A percentile compares a stretch with the other conserved stretches of the same genome.
phyloP scores from a whole-genome alignment of 2,329 filamentous ascomycete species.

The Calonectria pteridis region DNA sequence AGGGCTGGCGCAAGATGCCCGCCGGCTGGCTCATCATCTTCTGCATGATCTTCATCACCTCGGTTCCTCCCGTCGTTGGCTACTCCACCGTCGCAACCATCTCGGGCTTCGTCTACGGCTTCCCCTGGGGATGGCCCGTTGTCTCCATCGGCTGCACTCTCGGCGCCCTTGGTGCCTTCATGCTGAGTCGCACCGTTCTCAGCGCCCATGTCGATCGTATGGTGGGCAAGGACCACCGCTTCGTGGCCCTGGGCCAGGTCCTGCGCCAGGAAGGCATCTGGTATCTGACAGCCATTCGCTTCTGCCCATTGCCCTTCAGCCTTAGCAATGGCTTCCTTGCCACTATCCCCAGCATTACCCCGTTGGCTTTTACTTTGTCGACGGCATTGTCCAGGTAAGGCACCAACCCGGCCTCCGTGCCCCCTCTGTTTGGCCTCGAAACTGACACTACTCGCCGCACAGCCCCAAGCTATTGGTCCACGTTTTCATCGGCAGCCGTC shows the following conservation, averaged over 20 bases:
- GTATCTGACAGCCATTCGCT: constrained; percentile 89
- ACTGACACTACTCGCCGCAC: constrained; percentile 18
- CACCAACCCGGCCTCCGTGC: not conserved
- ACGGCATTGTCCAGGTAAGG: constrained; percentile 78
- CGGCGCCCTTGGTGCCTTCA: constrained; percentile 83
- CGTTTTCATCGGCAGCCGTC: constrained; percentile 88
- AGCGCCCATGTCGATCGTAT: constrained; percentile 83
- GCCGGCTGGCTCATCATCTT: constrained; percentile 84
- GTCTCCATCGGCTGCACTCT: constrained; percentile 82
- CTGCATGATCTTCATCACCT: constrained; percentile 78
- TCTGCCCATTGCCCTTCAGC: constrained; percentile 93
- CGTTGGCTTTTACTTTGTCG: constrained; percentile 80
- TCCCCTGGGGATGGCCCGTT: constrained; percentile 81
- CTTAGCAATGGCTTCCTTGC: constrained; percentile 94
- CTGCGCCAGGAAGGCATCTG: constrained; percentile 91
- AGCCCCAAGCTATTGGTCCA: constrained; percentile 91
- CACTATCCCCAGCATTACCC: constrained; percentile 89
- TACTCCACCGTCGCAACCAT: constrained; percentile 79
- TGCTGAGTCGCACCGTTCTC: constrained; percentile 83
- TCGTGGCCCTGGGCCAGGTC: constrained; percentile 88
- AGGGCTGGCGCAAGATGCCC: constrained; percentile 79
- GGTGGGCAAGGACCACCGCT: constrained; percentile 86
- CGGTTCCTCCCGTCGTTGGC: constrained; percentile 89
- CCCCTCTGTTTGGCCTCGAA: not conserved
- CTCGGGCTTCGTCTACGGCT: constrained; percentile 68